These are phyloP conservation scores for Podaxis carcinomalis DNA, from an alignment of 768 basidiomycete species.

Conservation along the genomic window DNA sequence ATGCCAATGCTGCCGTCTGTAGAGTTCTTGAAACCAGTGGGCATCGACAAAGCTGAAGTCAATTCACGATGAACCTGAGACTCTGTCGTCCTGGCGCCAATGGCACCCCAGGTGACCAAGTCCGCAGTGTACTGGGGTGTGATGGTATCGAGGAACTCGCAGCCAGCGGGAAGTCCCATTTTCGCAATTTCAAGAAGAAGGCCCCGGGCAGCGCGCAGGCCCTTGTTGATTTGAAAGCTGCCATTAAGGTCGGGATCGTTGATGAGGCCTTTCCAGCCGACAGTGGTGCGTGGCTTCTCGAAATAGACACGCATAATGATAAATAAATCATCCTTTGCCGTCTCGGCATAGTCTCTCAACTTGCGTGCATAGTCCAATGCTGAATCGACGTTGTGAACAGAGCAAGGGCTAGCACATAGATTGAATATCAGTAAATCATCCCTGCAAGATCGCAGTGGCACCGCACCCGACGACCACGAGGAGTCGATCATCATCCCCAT, in stretches of 20 bases:
- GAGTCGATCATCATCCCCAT: constrained; percentile 87
- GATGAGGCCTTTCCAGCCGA: constrained; percentile 99
- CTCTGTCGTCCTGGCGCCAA: constrained; percentile 90
- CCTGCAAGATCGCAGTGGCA: neutral
- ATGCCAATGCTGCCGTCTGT: constrained; percentile 92
- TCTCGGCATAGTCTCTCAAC: constrained; percentile 75
- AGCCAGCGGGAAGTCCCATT: constrained; percentile 90
- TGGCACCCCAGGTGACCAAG: constrained; percentile 88
- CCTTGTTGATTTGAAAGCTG: constrained; percentile 94
- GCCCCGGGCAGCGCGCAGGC: constrained; percentile 82
- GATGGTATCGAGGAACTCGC: constrained; percentile 84
- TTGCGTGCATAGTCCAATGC: constrained; percentile 84
- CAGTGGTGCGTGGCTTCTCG: constrained; percentile 92
- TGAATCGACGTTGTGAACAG: constrained; percentile 85
- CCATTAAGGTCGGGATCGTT: constrained; percentile 95
- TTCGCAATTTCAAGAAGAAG: constrained; percentile 87
- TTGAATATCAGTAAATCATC: neutral
- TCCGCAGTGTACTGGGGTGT: constrained; percentile 88
- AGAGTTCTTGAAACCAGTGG: constrained; percentile 97
- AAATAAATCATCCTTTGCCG: constrained; percentile 77
- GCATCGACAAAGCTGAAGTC: constrained; percentile 85
- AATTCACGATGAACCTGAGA: constrained; percentile 92
- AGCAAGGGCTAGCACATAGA: constrained; percentile 67
- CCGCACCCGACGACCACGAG: constrained; percentile 86
- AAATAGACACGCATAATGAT: constrained; percentile 99